Evolutionary conservation across 257 asterid genomes (phyloP), one percentile per base, ranked within the genome.

Genomic region (Nicotiana tabacum): DNA sequence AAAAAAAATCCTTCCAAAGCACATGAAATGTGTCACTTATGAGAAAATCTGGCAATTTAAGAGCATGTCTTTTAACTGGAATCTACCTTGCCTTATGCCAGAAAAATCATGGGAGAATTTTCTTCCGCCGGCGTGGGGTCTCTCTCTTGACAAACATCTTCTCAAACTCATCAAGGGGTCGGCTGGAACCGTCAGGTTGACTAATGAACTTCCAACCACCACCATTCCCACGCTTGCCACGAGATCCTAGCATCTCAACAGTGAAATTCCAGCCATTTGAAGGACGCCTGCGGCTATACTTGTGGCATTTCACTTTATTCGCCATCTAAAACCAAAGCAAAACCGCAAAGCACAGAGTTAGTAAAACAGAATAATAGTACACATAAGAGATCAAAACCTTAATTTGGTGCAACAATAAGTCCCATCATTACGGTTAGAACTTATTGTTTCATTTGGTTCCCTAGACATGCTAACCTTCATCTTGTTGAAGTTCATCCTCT

Each of bases 121-220:
- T 93, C 27, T 87, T 81, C 21, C 97, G 91, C 80, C 97, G 85
- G 5, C 91, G 90, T 60, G 98, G 98, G 76, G 97, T 94, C 92
- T 96, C 99, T 87, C 98, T 85, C 86, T 87, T 92, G 58, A 96
- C 91, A 83, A 93, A 96, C 97, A 91, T 90, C 86, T 92, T 96
- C 84, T 96, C 98, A 2, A 83, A 67, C 69, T 94, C 98, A 64
- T 96, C 90, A 6, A 96, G 85, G 53, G 99, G 97, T 60, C 99
- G 85, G 81, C 87, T 93, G 30, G 99, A 96, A n/a, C 99, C 99
- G 83, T 96, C 92, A 35, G 95, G 93, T 84, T 83, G 83, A 66
- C 98, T 96, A 32, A 94, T 61, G 32, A 96, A 96, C 86, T 96
- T 96, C 94, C 90, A 87, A 68, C 99, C 99, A 27, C 99, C 99